Evolutionary conservation across 2,329 filamentous ascomycete species (phyloP).

Genomic region (Parascedosporium putredinis): DNA sequence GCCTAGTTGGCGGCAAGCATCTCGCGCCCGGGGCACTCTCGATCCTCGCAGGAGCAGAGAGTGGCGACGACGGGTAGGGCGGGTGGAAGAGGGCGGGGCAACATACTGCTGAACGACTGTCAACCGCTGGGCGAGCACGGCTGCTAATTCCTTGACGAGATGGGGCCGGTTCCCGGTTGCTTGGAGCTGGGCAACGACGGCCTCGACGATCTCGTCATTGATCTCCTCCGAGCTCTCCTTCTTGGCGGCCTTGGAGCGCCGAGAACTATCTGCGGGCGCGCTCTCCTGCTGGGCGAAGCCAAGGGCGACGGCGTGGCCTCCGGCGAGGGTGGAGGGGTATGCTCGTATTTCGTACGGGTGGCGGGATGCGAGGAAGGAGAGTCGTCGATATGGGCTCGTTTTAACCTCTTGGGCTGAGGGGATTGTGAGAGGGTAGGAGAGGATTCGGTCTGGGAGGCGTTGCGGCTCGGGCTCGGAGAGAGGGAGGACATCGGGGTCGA

Average conservation of each 20-base stretch:
- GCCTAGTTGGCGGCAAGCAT: too few relatives aligned
- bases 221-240: conserved; percentile 63
- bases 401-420: conserved; percentile 56
- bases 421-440: conserved; percentile 15
- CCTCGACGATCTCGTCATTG: conserved; percentile 91
- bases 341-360: conserved; percentile 38
- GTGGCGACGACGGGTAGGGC: conserved; percentile 8
- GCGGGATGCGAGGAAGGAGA: conserved; percentile 28
- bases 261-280: background rate
- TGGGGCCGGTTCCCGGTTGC: conserved; percentile 87
- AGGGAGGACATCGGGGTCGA: conserved; percentile 19
- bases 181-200: conserved; percentile 77
- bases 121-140: conserved; percentile 64
- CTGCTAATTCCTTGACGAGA: conserved; percentile 85
- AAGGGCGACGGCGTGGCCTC: conserved; percentile 11
- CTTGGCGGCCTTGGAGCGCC: conserved; percentile 8
- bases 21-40: too few relatives aligned
- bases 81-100: background rate
- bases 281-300: conserved; percentile 11
- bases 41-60: too few relatives aligned
- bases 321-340: conserved; percentile 53
- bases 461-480: conserved; percentile 17
- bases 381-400: conserved; percentile 58
- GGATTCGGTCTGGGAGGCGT: background rate
- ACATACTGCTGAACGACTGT: conserved; percentile 79